Conservation (phyloP, 73 alveolate species). For the Paramecium octaurelia region DNA sequence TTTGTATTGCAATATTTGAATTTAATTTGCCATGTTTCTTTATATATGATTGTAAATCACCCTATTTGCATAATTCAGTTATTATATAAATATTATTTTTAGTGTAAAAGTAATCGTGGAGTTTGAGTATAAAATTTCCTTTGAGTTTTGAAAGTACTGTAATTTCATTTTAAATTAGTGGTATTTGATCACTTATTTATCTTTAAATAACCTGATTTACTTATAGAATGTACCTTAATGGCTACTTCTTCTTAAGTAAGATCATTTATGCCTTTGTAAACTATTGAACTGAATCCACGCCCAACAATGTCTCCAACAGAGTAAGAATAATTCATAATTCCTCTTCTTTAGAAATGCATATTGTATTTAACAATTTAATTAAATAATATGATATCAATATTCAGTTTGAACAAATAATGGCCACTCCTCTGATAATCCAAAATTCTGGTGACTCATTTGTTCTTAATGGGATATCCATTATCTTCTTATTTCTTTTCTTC, state of each 20-base stretch:
- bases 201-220: constrained; percentile 29
- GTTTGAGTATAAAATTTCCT: not conserved
- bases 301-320: constrained; percentile 49
- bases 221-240: constrained; percentile 1
- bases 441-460: constrained; percentile 97
- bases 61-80: constrained; percentile 58
- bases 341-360: not conserved
- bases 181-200: not conserved
- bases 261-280: not conserved
- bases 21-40: not conserved
- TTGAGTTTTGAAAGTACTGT: not conserved
- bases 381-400: not conserved
- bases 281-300: constrained; percentile 25
- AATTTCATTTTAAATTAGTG: constrained; percentile 12
- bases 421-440: constrained; percentile 99
- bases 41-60: constrained; percentile 35
- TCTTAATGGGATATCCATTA: constrained; percentile 60
- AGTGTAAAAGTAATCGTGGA: not conserved
- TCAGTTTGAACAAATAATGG: constrained; percentile 73
- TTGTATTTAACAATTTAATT: not conserved
- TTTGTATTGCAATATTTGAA: not conserved
- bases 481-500: not conserved
- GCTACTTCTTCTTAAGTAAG: not conserved
- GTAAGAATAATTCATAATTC: not conserved
- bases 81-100: constrained; percentile 50